Percentiles rank a stretch among this genome's conserved stretches.
Evolutionary conservation across 202 grass and related monocot species (phyloP).

Genomic region (Elaeis oleifera): DNA sequence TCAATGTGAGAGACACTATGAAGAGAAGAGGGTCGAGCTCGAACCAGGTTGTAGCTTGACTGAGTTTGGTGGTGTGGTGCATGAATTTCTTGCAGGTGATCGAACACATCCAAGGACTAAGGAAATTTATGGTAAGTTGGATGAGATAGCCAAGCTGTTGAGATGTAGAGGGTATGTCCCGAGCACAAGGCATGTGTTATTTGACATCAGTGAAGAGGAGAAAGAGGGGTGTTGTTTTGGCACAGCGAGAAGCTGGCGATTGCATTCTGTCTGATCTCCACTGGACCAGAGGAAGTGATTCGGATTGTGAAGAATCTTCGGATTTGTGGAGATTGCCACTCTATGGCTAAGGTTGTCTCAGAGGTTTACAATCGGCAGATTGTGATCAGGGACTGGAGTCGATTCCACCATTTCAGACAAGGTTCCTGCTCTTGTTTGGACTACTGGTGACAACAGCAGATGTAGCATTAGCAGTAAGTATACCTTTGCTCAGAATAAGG

Average conservation of each 20-base stretch:
- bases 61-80: background rate
- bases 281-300: background rate
- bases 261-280: slow-evolving; percentile 7
- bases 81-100: slow-evolving; percentile 5
- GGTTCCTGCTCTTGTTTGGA: slow-evolving; percentile 19
- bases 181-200: background rate
- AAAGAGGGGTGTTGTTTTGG: slow-evolving; percentile 8
- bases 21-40: slow-evolving; percentile 6
- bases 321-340: slow-evolving; percentile 14
- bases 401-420: slow-evolving; percentile 8
- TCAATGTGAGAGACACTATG: background rate
- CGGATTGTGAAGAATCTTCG: slow-evolving; percentile 19
- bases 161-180: slow-evolving; percentile 1
- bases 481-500: no score
- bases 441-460: slow-evolving; percentile 6
- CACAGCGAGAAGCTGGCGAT: slow-evolving; percentile 17
- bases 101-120: slow-evolving; percentile 2
- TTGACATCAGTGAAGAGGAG: slow-evolving; percentile 11
- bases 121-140: slow-evolving; percentile 1
- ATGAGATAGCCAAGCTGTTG: slow-evolving; percentile 3
- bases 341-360: slow-evolving; percentile 7
- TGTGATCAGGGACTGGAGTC: slow-evolving; percentile 7
- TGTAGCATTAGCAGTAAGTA: no score
- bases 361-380: background rate
- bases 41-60: slow-evolving; percentile 10